These are phyloP conservation scores for Wickerhamiella pararugosa DNA, from an alignment of 1,139 yeast species.

Conservation along the genomic window DNA sequence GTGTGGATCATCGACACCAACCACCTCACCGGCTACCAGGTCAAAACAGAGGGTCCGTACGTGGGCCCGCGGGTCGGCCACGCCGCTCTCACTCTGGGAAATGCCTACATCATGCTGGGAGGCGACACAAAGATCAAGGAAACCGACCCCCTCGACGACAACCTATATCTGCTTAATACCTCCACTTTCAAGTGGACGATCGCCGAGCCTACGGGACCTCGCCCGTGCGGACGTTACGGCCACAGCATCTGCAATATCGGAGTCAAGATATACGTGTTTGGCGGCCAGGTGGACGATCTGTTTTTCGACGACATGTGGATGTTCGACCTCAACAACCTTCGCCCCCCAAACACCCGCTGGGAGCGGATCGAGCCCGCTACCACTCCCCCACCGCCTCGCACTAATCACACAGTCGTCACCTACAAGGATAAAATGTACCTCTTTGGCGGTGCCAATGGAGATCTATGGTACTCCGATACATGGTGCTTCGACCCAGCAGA, in stretches of 20 bases:
- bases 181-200: conserved; percentile 84
- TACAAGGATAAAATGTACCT: conserved; percentile 67
- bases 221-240: conserved; percentile 90
- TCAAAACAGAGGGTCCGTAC: conserved; percentile 66
- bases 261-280: conserved; percentile 71
- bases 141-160: conserved; percentile 66
- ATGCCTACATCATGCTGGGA: conserved; percentile 88
- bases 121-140: conserved; percentile 89
- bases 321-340: conserved; percentile 79
- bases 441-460: conserved; percentile 90
- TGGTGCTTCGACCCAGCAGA: conserved; percentile 65
- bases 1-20: conserved; percentile 53
- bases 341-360: conserved; percentile 78
- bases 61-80: conserved; percentile 91
- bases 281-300: conserved; percentile 86
- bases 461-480: conserved; percentile 57
- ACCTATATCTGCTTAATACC: conserved; percentile 78
- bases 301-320: conserved; percentile 75
- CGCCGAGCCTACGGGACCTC: conserved; percentile 65
- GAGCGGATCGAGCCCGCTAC: conserved; percentile 36
- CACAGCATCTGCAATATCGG: conserved; percentile 62
- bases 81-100: conserved; percentile 81
- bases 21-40: conserved; percentile 39
- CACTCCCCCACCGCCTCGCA: conserved; percentile 66
- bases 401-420: conserved; percentile 82